phyloP scores from a whole-genome alignment of 805 yeast genomes.

The Myxozyma geophila region DNA sequence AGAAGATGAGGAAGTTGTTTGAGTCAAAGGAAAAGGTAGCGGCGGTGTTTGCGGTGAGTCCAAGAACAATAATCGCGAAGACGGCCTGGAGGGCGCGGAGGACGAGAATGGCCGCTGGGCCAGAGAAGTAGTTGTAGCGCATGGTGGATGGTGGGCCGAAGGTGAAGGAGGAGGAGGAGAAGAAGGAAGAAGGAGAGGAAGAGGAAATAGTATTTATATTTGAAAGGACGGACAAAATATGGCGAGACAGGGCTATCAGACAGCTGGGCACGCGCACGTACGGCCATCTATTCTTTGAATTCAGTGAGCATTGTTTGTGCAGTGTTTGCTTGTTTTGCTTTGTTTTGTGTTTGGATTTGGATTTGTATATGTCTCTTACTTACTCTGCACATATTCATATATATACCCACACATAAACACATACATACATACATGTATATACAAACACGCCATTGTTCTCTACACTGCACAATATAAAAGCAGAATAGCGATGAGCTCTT shows the following conservation, averaged over 20 bases:
- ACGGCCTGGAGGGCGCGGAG: conserved; percentile 12
- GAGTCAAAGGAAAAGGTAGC: background rate
- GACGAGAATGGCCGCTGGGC: background rate
- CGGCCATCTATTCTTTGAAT: no score
- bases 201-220: background rate
- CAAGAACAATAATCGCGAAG: conserved; percentile 22
- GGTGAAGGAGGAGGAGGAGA: background rate
- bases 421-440: no score
- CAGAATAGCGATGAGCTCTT: background rate
- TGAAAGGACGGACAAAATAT: background rate
- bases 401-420: no score
- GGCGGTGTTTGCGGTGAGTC: conserved; percentile 17
- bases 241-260: no score
- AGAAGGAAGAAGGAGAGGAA: background rate
- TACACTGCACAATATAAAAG: no score
- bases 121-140: background rate
- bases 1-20: conserved; percentile 15
- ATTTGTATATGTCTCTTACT: no score
- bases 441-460: no score
- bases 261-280: no score
- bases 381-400: no score
- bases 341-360: no score
- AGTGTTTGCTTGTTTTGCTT: no score
- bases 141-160: background rate
- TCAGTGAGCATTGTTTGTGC: no score